These are phyloP conservation scores for Mycosphaerella arachidis DNA, from an alignment of 2,329 filamentous ascomycete genomes.

Conservation along the genomic window DNA sequence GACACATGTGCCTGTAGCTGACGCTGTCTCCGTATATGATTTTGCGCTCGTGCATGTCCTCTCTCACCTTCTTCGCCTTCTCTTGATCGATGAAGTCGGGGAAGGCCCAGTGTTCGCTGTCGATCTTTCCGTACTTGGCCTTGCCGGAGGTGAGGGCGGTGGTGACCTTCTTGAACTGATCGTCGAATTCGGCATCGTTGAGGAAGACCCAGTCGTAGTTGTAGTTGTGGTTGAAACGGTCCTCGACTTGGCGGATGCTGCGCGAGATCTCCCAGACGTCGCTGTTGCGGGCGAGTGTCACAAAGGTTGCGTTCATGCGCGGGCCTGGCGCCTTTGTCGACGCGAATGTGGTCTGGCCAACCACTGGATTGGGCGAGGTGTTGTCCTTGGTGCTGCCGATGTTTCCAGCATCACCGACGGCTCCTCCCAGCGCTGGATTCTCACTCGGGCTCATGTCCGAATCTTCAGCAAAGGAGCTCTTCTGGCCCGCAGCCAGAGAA, in stretches of 20 bases:
- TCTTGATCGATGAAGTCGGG: constrained; percentile 94
- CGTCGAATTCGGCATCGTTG: constrained; percentile 92
- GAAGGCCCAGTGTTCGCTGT: constrained; percentile 94
- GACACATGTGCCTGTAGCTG: constrained; percentile 99
- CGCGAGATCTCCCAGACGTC: constrained; percentile 96
- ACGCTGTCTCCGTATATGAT: constrained; percentile 98
- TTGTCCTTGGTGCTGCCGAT: constrained; percentile 3
- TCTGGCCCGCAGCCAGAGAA: constrained; percentile 1
- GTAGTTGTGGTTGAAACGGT: constrained; percentile 94
- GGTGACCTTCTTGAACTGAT: constrained; percentile 89
- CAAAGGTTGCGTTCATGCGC: constrained; percentile 95
- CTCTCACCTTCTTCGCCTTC: constrained; percentile 80
- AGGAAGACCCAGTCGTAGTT: constrained; percentile 99
- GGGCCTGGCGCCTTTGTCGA: constrained; percentile 54
- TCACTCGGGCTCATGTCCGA: constrained; percentile 11
- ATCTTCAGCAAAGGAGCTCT: constrained; percentile 2
- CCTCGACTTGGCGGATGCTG: constrained; percentile 93
- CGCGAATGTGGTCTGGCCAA: constrained; percentile 33
- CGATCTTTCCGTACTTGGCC: constrained; percentile 85
- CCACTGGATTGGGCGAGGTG: constrained; percentile 32
- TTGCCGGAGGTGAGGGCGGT: constrained; percentile 84
- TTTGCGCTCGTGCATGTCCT: constrained; percentile 90
- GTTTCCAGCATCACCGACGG: constrained; percentile 3
- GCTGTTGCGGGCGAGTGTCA: constrained; percentile 86
- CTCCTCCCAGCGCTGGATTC: constrained; percentile 12